Conservation (phyloP, 495 filamentous ascomycete species). For the Apiosordaria backusii region DNA sequence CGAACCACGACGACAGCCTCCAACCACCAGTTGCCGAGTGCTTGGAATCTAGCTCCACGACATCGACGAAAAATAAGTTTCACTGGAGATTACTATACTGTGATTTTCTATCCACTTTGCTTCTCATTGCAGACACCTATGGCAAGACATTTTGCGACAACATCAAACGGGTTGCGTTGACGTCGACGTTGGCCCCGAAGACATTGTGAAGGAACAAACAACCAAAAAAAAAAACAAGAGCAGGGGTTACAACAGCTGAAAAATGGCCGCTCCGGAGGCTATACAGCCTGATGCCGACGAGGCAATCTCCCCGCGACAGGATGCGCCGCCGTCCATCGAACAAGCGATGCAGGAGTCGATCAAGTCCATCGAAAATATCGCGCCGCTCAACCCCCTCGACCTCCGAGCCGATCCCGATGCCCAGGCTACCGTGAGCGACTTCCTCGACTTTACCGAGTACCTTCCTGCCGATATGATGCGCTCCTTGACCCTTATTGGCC, state of each 20-base stretch:
- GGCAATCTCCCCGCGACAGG: constrained; percentile 38
- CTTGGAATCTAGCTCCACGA: not conserved
- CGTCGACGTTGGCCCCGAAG: not conserved
- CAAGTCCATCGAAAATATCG: constrained; percentile 23
- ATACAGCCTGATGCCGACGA: constrained; percentile 33
- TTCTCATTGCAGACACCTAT: not conserved
- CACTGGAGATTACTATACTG: not conserved
- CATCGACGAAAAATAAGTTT: not conserved
- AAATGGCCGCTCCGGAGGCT: constrained; percentile 21
- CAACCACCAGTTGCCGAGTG: not conserved
- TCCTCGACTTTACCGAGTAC: constrained; percentile 94
- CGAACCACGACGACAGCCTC: not conserved
- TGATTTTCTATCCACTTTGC: not conserved
- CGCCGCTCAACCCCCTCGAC: constrained; percentile 31
- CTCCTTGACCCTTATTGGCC: constrained; percentile 81
- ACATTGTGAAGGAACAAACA: not conserved
- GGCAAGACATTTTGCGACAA: not conserved
- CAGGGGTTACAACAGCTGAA: not conserved
- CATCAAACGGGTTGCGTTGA: not conserved
- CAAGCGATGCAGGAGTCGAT: constrained; percentile 30
- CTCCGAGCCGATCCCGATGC: constrained; percentile 76
- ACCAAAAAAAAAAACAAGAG: not conserved
- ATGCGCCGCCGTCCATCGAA: constrained; percentile 24
- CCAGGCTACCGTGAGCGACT: constrained; percentile 92
- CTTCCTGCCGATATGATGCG: constrained; percentile 89